These are phyloP conservation scores for Lactifluus hygrophoroides DNA, from an alignment of 768 basidiomycete species.

Conservation along the genomic window DNA sequence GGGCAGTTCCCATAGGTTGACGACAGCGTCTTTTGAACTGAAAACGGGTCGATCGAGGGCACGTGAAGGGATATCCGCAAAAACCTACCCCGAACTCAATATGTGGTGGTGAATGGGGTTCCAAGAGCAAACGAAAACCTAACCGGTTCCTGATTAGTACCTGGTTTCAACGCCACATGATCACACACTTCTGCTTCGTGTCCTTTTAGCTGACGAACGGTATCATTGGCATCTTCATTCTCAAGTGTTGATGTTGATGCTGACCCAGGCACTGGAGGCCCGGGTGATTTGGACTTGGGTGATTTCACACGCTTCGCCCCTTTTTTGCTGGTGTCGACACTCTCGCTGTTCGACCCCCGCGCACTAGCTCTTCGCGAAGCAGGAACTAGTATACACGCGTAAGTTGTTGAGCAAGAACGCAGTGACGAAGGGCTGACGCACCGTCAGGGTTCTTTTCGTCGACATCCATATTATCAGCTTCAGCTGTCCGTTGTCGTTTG, in stretches of 20 bases:
- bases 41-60: not conserved
- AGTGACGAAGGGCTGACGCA: constrained; percentile 19
- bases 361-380: not conserved
- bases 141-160: not conserved
- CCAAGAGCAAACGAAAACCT: constrained; percentile 81
- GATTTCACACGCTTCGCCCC: constrained; percentile 7
- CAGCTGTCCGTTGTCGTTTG: constrained; percentile 50
- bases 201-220: constrained; percentile 26
- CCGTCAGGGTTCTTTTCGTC: constrained; percentile 28
- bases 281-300: constrained; percentile 15
- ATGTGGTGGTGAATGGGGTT: constrained; percentile 52
- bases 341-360: not conserved
- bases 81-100: constrained; percentile 65
- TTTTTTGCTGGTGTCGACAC: constrained; percentile 2
- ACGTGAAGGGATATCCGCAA: not conserved
- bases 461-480: constrained; percentile 36
- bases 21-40: constrained; percentile 69
- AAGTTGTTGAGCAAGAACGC: constrained; percentile 3
- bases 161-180: not conserved
- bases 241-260: not conserved
- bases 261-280: not conserved
- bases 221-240: not conserved
- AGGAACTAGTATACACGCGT: not conserved
- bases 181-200: constrained; percentile 35
- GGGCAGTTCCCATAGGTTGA: constrained; percentile 66